Conservation (phyloP, 306 rosid species). For the Castanopsis chinensis region DNA sequence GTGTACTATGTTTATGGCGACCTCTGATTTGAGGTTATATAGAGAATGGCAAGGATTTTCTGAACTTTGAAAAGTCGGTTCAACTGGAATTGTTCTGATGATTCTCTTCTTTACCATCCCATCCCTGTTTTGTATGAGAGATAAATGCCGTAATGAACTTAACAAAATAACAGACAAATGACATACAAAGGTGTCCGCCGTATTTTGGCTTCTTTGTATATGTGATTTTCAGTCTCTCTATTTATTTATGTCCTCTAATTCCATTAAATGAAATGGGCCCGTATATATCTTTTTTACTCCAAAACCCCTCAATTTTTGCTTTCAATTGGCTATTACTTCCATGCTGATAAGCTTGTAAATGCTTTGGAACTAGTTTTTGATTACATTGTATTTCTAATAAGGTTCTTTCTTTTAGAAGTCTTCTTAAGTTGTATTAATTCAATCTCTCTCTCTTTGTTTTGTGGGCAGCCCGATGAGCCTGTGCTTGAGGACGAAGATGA, state of each 20-base stretch:
- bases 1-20: not conserved
- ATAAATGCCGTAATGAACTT: no score
- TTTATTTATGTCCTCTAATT: not conserved
- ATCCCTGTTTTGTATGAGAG: no score
- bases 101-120: no score
- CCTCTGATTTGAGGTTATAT: not conserved
- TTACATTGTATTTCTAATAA: not conserved
- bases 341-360: not conserved
- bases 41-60: not conserved
- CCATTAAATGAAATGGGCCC: not conserved
- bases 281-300: not conserved
- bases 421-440: not conserved
- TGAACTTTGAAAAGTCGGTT: not conserved
- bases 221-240: not conserved
- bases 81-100: not conserved
- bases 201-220: not conserved
- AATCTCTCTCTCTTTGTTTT: not conserved
- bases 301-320: not conserved
- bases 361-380: not conserved
- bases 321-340: not conserved
- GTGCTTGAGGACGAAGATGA: constrained; percentile 78
- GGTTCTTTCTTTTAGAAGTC: not conserved
- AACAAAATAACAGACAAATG: not conserved
- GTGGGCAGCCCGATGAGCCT: constrained; percentile 67
- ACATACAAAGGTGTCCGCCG: not conserved